Evolutionary conservation across 257 asterid genomes (phyloP), one percentile per base, ranked within the genome.

Genomic region (Buddleja alternifolia): DNA sequence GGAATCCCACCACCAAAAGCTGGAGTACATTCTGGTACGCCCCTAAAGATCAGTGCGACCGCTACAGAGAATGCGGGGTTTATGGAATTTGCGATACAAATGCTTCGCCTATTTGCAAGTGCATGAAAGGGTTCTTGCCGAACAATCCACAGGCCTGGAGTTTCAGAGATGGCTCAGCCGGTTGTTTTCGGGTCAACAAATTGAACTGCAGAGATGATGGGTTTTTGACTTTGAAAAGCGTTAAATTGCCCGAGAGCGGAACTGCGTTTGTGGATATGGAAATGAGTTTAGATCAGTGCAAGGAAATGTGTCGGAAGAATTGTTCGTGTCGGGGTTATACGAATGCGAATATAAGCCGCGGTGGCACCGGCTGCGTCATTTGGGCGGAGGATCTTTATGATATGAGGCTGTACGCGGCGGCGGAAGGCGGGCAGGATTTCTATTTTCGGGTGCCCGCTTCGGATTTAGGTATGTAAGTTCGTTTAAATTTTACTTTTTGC

Each of bases 11-110:
- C 2, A 84, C 70, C 24, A 21, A 45, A 44, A 2, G 47, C 3
- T 93, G 98, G 97, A 90, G 48, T 25, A 14, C 67, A 2, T 93
- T 79, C 73, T 93, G 98, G 97, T 81, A 84, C 69, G 98, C 98
- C 0, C 90, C 86, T 3, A 88, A 77, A 34, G 98, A 93, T 19
- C 96, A 86, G 67, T 93, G 98, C 71, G 98, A 93, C 52, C 62
- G 14, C 1, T 93, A 78, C 66, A 70, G 73, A 63, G 97, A 83
- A 60, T 93, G 98, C 40, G 98, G 97, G 8, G 60, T 60, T 0
- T 84, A 66, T 5, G 98, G 98, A 0, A 57, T 90, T 2, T 93
- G 98, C 10, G 96, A 93, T 56, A 65, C 92, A 0, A 88, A 87
- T 40, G 63, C 62, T 1, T 90, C 96, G 4, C 98, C 98, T 0